Conservation (phyloP, 2,329 filamentous ascomycete species). For the Chaetoscypha palmicola region DNA sequence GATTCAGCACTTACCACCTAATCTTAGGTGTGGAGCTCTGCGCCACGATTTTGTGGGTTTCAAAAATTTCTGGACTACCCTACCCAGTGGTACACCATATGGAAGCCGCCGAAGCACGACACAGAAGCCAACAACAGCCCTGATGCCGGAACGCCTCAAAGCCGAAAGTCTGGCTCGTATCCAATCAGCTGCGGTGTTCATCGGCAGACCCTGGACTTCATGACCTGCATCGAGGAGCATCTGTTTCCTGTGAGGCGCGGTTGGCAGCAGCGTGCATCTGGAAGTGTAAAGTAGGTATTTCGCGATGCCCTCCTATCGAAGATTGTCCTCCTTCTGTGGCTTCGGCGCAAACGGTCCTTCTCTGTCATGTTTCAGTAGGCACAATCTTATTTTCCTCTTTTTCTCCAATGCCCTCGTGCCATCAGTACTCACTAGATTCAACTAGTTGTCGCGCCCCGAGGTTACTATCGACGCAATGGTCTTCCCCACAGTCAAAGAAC, state of each 20-base stretch:
- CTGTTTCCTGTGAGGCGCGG: background rate
- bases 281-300: constrained; percentile 3
- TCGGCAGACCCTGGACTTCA: constrained; percentile 10
- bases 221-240: constrained; percentile 9
- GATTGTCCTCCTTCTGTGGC: background rate
- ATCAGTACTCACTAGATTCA: too few species aligned
- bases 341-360: constrained; percentile 1
- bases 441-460: background rate
- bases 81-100: constrained; percentile 16
- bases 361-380: background rate
- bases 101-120: constrained; percentile 21
- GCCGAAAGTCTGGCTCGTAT: constrained; percentile 5
- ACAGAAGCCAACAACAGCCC: constrained; percentile 13
- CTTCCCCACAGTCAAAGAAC: background rate
- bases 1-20: too few species aligned
- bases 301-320: constrained; percentile 1
- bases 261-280: background rate
- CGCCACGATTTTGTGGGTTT: background rate
- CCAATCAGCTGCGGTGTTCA: constrained; percentile 6
- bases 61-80: too few species aligned
- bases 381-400: too few species aligned
- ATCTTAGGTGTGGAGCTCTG: background rate
- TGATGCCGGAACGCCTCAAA: constrained; percentile 11
- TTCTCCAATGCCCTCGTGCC: background rate
- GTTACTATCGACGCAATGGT: background rate